These are phyloP conservation scores for Tilletia indica DNA, from an alignment of 1,284 basidiomycete genomes.

Conservation along the genomic window DNA sequence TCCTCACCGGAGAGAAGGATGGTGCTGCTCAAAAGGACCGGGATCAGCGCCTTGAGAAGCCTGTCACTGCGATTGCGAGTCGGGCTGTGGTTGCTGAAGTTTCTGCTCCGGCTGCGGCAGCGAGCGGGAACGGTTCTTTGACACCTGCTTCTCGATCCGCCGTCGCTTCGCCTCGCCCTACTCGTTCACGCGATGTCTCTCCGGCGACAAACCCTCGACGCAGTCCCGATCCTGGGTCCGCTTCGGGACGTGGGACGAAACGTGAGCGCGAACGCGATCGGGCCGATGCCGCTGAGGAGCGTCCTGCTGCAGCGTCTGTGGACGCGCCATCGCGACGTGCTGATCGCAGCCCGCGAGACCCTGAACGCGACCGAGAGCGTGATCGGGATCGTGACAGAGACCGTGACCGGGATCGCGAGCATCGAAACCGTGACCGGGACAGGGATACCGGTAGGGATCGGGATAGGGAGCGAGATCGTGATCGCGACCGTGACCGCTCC, in stretches of 20 bases:
- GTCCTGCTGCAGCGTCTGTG: too few relatives aligned
- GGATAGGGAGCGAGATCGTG: background rate
- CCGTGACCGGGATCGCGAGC: slow-evolving; percentile 7
- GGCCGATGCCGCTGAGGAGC: background rate
- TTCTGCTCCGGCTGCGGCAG: background rate
- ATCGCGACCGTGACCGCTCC: background rate
- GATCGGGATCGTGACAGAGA: background rate
- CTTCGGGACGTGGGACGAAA: background rate
- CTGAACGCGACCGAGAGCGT: slow-evolving; percentile 5
- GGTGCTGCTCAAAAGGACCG: slow-evolving; percentile 1
- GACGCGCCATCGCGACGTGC: background rate
- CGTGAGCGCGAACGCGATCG: slow-evolving; percentile 6
- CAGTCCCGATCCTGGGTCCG: background rate
- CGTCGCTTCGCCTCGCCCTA: background rate
- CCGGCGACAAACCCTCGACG: background rate
- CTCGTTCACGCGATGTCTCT: slow-evolving; percentile 10
- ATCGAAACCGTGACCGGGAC: slow-evolving; percentile 9
- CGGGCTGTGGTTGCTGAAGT: background rate
- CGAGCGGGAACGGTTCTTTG: background rate
- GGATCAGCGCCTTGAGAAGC: slow-evolving; percentile 12
- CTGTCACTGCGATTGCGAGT: background rate
- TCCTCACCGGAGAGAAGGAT: background rate
- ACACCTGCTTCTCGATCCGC: background rate
- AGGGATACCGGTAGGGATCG: slow-evolving; percentile 23
- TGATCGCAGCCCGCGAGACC: slow-evolving; percentile 7